Evolutionary conservation across 1,139 yeast species (phyloP).

Genomic region (Casaregolazyma lundiana): DNA sequence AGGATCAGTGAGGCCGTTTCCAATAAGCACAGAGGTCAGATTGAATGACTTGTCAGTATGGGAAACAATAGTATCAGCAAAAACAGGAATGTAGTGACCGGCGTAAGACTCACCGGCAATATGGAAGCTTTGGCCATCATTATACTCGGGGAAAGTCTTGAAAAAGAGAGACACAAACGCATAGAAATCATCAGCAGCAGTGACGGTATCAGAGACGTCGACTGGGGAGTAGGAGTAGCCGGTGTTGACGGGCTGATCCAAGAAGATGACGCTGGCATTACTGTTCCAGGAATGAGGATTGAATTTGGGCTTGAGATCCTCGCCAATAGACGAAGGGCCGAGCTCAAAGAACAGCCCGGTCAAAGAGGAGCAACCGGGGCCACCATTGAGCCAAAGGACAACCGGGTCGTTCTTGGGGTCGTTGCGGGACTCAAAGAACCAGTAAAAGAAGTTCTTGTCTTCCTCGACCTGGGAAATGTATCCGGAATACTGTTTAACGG

Average conservation of each 20-base stretch:
- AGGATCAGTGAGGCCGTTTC: conserved; percentile 95
- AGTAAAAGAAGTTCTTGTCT: conserved; percentile 66
- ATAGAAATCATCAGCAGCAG: conserved; percentile 90
- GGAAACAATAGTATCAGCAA: conserved; percentile 79
- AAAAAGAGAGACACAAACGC: conserved; percentile 88
- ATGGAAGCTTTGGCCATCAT: conserved; percentile 63
- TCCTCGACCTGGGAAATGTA: conserved; percentile 56
- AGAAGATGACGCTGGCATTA: conserved; percentile 62
- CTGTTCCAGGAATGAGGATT: conserved; percentile 68
- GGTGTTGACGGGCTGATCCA: conserved; percentile 70
- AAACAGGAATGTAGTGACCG: conserved; percentile 94
- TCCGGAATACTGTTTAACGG: conserved; percentile 67
- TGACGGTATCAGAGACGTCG: conserved; percentile 38
- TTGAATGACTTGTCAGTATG: conserved; percentile 67
- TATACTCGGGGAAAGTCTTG: conserved; percentile 84
- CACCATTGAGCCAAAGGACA: conserved; percentile 69
- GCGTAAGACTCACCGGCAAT: conserved; percentile 99
- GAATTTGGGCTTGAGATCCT: conserved; percentile 44
- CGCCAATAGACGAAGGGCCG: conserved; percentile 26
- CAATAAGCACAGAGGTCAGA: conserved; percentile 82
- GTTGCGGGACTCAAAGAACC: conserved; percentile 69
- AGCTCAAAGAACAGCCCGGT: conserved; percentile 28
- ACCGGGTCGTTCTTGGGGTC: conserved; percentile 62
- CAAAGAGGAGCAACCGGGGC: conserved; percentile 62
- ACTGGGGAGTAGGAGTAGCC: conserved; percentile 60